phyloP scores from a whole-genome alignment of 495 filamentous ascomycete species.

The Trichoderma orchidacearum region DNA sequence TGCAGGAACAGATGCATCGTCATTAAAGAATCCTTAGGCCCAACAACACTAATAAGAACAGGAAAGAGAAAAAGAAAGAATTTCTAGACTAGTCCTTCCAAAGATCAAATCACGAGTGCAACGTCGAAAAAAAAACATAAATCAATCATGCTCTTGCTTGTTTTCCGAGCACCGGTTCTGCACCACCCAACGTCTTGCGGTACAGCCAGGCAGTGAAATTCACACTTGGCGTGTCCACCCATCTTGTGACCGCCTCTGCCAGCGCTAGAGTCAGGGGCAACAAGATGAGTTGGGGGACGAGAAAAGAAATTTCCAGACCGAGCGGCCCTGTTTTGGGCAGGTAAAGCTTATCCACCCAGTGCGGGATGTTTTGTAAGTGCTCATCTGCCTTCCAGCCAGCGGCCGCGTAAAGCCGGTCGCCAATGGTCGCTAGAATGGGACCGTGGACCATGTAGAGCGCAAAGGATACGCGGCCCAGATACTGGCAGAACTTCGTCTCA shows the following conservation, averaged over 20 bases:
- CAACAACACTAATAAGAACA: not conserved
- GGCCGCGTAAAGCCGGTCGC: conserved; percentile 34
- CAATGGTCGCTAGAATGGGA: conserved; percentile 34
- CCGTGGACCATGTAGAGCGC: conserved; percentile 54
- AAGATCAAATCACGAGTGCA: not conserved
- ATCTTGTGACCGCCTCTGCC: conserved; percentile 40
- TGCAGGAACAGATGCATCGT: not conserved
- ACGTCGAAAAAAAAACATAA: not conserved
- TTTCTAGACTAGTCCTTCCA: no score
- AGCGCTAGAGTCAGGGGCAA: conserved; percentile 42
- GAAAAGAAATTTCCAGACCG: conserved; percentile 39
- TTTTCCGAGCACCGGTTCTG: conserved; percentile 1
- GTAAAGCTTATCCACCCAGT: conserved; percentile 31
- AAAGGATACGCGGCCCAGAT: conserved; percentile 50
- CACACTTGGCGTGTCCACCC: conserved; percentile 43
- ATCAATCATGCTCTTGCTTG: conserved; percentile 1
- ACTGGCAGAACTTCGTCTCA: conserved; percentile 44
- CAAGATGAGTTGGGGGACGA: conserved; percentile 37
- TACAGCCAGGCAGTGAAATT: conserved; percentile 40
- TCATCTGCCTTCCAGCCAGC: conserved; percentile 30
- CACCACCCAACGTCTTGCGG: conserved; percentile 14
- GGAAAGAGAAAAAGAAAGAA: not conserved
- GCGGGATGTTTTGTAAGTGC: conserved; percentile 19
- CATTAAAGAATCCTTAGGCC: not conserved
- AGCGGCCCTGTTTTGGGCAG: conserved; percentile 35